Percentiles rank a stretch among this genome's conserved stretches.
Conservation (phyloP, 2,329 filamentous ascomycete genomes). For the Lecanicillium sp. region DNA sequence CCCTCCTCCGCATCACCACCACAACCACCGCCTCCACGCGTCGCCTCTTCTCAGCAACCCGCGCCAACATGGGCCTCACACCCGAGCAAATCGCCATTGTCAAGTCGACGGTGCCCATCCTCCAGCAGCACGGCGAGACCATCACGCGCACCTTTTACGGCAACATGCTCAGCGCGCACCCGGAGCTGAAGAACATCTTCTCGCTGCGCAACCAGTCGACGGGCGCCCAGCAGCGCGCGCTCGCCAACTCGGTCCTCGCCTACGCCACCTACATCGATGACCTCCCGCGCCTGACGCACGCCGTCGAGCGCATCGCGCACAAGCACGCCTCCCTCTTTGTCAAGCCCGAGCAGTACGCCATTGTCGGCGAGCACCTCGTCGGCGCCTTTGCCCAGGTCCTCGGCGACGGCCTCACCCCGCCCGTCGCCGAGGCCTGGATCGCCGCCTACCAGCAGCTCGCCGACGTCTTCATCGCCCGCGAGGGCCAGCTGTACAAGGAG, state of each 20-base stretch:
- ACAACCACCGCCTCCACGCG: background rate
- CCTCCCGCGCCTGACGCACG: slow-evolving; percentile 47
- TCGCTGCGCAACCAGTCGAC: slow-evolving; percentile 61
- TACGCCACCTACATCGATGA: slow-evolving; percentile 70
- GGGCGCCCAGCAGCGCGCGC: slow-evolving; percentile 60
- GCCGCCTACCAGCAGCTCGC: slow-evolving; percentile 66
- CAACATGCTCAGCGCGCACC: slow-evolving; percentile 57
- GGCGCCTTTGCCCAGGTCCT: slow-evolving; percentile 61
- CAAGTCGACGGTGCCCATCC: slow-evolving; percentile 68
- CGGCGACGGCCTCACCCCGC: slow-evolving; percentile 57
- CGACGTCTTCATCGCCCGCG: slow-evolving; percentile 59
- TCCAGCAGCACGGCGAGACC: slow-evolving; percentile 57
- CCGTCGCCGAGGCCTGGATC: slow-evolving; percentile 63
- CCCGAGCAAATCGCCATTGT: slow-evolving; percentile 60
- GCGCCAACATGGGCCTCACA: slow-evolving; percentile 36
- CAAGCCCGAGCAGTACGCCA: slow-evolving; percentile 58
- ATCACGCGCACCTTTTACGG: slow-evolving; percentile 70
- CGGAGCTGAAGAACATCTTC: slow-evolving; percentile 62
- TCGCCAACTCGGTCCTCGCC: slow-evolving; percentile 61
- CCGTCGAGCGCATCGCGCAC: slow-evolving; percentile 62
- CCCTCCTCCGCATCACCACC: background rate
- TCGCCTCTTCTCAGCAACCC: slow-evolving; percentile 1
- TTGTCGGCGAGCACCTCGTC: slow-evolving; percentile 63
- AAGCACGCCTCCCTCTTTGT: slow-evolving; percentile 71
- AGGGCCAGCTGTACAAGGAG: slow-evolving; percentile 52